phyloP scores from a whole-genome alignment of 73 alveolate species.

The Paramecium caudatum region DNA sequence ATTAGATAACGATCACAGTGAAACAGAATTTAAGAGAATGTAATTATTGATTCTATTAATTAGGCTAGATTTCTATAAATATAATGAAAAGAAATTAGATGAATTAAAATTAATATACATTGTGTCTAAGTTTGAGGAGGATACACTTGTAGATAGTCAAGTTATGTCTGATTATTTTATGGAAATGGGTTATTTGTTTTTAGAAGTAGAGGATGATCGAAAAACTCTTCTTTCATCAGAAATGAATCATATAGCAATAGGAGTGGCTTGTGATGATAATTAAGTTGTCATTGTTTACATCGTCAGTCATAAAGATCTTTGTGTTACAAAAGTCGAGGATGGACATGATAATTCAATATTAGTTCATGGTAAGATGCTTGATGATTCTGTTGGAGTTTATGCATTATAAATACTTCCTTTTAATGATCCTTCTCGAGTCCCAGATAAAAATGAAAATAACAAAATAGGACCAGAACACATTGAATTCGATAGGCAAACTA shows the following conservation, averaged over 20 bases:
- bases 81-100: slow-evolving; percentile 67
- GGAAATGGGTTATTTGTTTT: slow-evolving; percentile 76
- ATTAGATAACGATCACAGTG: slow-evolving; percentile 54
- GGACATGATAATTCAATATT: slow-evolving; percentile 87
- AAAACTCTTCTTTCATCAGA: slow-evolving; percentile 30
- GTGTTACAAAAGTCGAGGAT: slow-evolving; percentile 84
- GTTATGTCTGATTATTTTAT: slow-evolving; percentile 70
- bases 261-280: slow-evolving; percentile 92
- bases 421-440: slow-evolving; percentile 65
- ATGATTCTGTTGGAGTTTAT: slow-evolving; percentile 95
- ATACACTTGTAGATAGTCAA: slow-evolving; percentile 41
- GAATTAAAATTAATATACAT: slow-evolving; percentile 62
- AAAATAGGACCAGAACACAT: slow-evolving; percentile 89
- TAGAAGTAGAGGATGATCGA: slow-evolving; percentile 72
- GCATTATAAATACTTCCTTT: slow-evolving; percentile 92
- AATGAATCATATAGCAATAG: slow-evolving; percentile 94
- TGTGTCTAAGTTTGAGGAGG: slow-evolving; percentile 70
- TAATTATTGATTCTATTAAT: not conserved
- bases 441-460: slow-evolving; percentile 84
- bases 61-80: slow-evolving; percentile 42
- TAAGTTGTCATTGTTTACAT: slow-evolving; percentile 93
- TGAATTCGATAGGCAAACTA: slow-evolving; percentile 77
- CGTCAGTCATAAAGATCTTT: slow-evolving; percentile 84
- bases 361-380: slow-evolving; percentile 94
- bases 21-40: slow-evolving; percentile 42